Evolutionary conservation across 805 yeast genomes (phyloP).

Genomic region (Cyberlindnera veronae): DNA sequence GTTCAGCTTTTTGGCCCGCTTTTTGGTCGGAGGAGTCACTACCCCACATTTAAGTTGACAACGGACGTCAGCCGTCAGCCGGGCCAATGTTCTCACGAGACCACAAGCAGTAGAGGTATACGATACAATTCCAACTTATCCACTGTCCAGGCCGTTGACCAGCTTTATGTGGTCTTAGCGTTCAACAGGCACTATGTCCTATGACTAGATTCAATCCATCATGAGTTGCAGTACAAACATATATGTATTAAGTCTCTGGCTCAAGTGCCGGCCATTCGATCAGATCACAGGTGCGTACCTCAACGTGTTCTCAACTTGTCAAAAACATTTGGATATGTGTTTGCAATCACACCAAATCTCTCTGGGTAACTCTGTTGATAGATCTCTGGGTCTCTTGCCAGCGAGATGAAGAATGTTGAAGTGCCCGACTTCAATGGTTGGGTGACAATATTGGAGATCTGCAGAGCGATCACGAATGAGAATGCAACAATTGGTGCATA

Average conservation of each 20-base stretch:
- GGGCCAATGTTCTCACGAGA: no score
- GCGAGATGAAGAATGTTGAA: slow-evolving; percentile 78
- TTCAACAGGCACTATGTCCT: no score
- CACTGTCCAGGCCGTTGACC: no score
- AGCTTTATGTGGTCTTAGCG: no score
- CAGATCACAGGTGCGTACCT: neutral
- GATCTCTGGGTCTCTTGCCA: slow-evolving; percentile 82
- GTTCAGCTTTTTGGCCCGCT: no score
- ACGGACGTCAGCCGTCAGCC: no score
- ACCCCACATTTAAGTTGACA: no score
- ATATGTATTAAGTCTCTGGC: neutral
- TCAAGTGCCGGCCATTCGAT: neutral
- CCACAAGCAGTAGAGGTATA: no score
- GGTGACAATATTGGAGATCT: slow-evolving; percentile 68
- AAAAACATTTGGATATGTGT: slow-evolving; percentile 66
- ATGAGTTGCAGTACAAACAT: neutral
- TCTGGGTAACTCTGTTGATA: slow-evolving; percentile 71
- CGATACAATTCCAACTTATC: no score
- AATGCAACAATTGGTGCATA: slow-evolving; percentile 75
- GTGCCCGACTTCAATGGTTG: slow-evolving; percentile 79
- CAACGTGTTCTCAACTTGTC: slow-evolving; percentile 40
- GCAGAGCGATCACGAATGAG: slow-evolving; percentile 68
- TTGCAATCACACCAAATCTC: slow-evolving; percentile 58
- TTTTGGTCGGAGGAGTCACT: no score
- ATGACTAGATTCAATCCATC: neutral